Evolutionary conservation across 352 stramenopile species (phyloP).

Genomic region (Pythium phragmiticola): DNA sequence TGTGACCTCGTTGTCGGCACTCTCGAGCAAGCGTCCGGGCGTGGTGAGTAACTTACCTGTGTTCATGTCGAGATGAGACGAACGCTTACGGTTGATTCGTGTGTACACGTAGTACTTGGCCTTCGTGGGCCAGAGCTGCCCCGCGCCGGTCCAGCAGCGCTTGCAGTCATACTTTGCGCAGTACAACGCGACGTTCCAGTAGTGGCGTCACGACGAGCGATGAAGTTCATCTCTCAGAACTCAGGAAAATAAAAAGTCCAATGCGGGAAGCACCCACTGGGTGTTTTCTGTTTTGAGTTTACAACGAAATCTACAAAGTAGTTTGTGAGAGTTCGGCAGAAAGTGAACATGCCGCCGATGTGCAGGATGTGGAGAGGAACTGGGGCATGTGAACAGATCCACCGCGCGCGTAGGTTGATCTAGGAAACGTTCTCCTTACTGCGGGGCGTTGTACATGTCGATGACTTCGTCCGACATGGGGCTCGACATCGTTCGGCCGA

Average conservation of each 20-base stretch:
- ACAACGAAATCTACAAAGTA: slow-evolving; percentile 29
- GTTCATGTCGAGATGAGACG: background rate
- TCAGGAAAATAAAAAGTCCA: slow-evolving; percentile 1
- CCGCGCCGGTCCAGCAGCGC: slow-evolving; percentile 29
- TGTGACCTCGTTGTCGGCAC: slow-evolving; percentile 60
- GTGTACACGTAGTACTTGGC: slow-evolving; percentile 41
- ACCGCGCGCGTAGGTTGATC: background rate
- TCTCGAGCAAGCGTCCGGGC: slow-evolving; percentile 61
- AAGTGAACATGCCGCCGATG: slow-evolving; percentile 9
- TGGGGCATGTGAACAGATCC: background rate
- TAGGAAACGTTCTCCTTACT: slow-evolving; percentile 39
- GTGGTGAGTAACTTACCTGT: slow-evolving; percentile 47
- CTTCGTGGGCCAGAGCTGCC: slow-evolving; percentile 44
- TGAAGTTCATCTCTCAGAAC: background rate
- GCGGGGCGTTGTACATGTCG: slow-evolving; percentile 87
- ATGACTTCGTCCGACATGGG: slow-evolving; percentile 83
- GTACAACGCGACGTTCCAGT: slow-evolving; percentile 70
- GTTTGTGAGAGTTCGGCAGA: slow-evolving; percentile 13
- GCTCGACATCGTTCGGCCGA: slow-evolving; percentile 76
- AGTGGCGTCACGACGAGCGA: slow-evolving; percentile 9
- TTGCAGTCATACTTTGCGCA: slow-evolving; percentile 66
- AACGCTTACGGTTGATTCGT: slow-evolving; percentile 3
- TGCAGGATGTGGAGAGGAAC: background rate
- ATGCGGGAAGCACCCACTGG: background rate
- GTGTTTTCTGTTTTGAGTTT: slow-evolving; percentile 25